Evolutionary conservation across 768 basidiomycete species (phyloP).

Genomic region (Mycena vulgaris): DNA sequence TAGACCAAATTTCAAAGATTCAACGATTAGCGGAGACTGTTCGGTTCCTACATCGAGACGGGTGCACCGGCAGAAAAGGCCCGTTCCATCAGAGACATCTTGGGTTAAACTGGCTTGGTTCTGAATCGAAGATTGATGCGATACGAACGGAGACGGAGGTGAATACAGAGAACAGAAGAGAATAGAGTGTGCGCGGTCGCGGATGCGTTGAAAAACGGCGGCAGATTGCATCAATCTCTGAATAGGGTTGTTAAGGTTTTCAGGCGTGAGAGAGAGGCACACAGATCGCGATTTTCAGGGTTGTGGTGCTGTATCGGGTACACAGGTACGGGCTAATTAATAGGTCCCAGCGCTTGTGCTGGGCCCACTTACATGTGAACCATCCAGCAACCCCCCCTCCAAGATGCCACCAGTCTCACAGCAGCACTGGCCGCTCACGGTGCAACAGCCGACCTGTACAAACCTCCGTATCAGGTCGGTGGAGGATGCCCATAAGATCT

Average conservation of each 20-base stretch:
- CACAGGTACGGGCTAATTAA: constrained; percentile 26
- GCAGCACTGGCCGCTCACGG: constrained; percentile 17
- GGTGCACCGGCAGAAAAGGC: background rate
- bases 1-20: constrained; percentile 29
- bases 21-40: background rate
- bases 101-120: background rate
- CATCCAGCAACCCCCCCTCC: background rate
- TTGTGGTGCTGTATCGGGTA: constrained; percentile 33
- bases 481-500: constrained; percentile 86
- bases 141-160: constrained; percentile 11
- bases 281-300: constrained; percentile 38
- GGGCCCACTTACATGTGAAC: constrained; percentile 32
- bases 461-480: constrained; percentile 84
- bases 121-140: constrained; percentile 20
- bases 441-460: constrained; percentile 81
- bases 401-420: constrained; percentile 25
- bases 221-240: constrained; percentile 17
- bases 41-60: constrained; percentile 24
- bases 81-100: background rate
- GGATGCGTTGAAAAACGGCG: background rate
- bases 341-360: constrained; percentile 30
- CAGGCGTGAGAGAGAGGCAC: constrained; percentile 20
- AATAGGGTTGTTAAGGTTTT: constrained; percentile 35
- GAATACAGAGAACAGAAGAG: too few species aligned
- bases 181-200: too few species aligned